Evolutionary conservation across 1,139 yeast genomes (phyloP), one percentile per base, ranked within the genome.

Genomic region (Hemisphaericaspora xylofermentans): DNA sequence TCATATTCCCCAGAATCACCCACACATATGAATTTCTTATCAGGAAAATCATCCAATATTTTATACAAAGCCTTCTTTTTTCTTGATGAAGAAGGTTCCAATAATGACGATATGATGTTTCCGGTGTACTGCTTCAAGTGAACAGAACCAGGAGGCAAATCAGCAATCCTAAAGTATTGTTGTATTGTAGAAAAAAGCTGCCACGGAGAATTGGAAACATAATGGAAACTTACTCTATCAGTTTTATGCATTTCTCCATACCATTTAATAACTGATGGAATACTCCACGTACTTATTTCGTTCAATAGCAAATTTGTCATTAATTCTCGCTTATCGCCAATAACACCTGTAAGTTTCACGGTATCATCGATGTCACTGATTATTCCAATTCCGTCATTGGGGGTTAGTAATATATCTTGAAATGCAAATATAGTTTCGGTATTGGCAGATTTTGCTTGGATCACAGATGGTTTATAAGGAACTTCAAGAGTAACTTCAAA

Each of bases 1-100:
- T 94, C 99, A 48, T 84, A 83, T 58, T 94, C 98, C 1, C 98
- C 98, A 2, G 97, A 84, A 60, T 94, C 99, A 16, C 99, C 99
- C 19, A 93, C 75, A 42, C 95, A 70, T 16, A 93, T 72, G 57
- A 93, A 93, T 53, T 77, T 80, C 49, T 91, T 81, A 1, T 77
- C 50, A 0, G 95, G 91, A 56, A 88, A 91, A 54, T 91, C 96
- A 2, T 63, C 60, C 22, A 88, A 52, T n/a, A 93, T 76, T 44
- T 78, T 74, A 36, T 73, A 68, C 39, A 94, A 70, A 0, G 88
- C 76, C 12, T 75, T 72, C 43, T 79, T 74, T 61, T 94, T 94
- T 43, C 95, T 76, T 40, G 88, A 88, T 2, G 85, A 82, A 1
- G 94, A 82, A 0, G 97, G 95, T 53, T 91, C 95, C 71, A 89